Evolutionary conservation across 345 rosid genomes (phyloP).

Genomic region (Pugionium cornutum): DNA sequence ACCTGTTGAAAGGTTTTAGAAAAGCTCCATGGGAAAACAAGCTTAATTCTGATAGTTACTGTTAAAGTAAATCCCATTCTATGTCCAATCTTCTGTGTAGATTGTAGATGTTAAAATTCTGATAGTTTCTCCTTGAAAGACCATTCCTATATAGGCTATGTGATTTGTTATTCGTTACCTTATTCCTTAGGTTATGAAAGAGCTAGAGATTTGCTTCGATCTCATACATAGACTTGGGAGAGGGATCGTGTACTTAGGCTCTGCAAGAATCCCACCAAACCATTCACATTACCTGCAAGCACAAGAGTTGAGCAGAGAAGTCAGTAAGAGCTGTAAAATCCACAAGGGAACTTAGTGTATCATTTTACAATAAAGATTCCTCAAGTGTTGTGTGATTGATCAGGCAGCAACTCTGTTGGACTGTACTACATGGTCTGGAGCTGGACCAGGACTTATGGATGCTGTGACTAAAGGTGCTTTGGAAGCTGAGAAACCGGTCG

Average conservation of each 20-base stretch:
- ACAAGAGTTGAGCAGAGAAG: conserved; percentile 71
- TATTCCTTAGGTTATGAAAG: conserved; percentile 66
- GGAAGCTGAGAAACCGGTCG: conserved; percentile 71
- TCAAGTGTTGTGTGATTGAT: conserved; percentile 7
- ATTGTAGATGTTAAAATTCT: too few species aligned
- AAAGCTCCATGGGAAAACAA: too few species aligned
- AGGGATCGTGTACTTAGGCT: conserved; percentile 86
- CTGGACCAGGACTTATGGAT: conserved; percentile 97
- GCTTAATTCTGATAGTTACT: too few species aligned
- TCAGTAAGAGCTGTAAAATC: conserved; percentile 32
- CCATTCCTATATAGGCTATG: neutral
- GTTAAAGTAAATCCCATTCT: too few species aligned
- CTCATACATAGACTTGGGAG: conserved; percentile 74
- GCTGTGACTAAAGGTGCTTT: conserved; percentile 85
- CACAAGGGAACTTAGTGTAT: too few species aligned
- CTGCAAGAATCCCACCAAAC: conserved; percentile 73
- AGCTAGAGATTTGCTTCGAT: conserved; percentile 67
- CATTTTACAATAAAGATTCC: neutral
- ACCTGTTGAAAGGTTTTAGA: too few species aligned
- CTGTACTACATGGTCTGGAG: conserved; percentile 94
- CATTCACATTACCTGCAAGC: conserved; percentile 66
- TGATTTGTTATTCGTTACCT: neutral
- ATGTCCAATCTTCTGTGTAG: too few species aligned
- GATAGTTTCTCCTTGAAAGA: neutral
- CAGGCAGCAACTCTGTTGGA: conserved; percentile 81